Base-by-base conservation (phyloP, 1,284 basidiomycete genomes). In the Gymnopus androsaceus region DNA sequence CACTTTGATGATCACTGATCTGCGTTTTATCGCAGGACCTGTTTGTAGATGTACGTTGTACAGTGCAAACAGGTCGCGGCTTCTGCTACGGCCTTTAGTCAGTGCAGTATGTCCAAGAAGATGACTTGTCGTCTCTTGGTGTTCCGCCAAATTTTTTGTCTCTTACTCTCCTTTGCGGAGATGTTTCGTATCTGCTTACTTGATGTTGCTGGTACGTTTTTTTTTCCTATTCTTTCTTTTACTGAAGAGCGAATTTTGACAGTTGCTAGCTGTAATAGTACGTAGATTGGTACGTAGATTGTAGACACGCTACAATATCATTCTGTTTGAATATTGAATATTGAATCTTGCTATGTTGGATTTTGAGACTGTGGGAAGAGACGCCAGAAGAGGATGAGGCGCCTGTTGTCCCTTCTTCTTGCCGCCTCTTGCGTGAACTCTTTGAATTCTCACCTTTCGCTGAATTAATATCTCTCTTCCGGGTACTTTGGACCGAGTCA, bases 141-240 rank as follows among this genome's bases (percentile, higher is more conserved):
- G 40, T 50, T 28, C 51, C 44, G 61, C 63, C 54, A 40, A 63
- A 63, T 62, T 63, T 63, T 65, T 65, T 2, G 12, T 40, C 15
- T n/a, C 27, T 30, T 40, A 37, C n/a, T 60, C 63, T 65, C 65
- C 64, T 63, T 65, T 51, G 58, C 34, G 59, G 60, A 63, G 59
- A 55, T 40, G 33, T 34, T 40, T 49, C 58, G 21, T 23, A 15
- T 25, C 15, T 40, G 48, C 37, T 37, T 11, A 36, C 49, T 17
- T 12, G 15, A 47, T 51, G 37, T 50, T 21, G 48, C 42, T 15
- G 46, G 8, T 17, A 7, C 30, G 19, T 51, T 41, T 14, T n/a
- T 25, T 23, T 38, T 37, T 12, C 27, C 48, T 36, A 14, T 38
- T 38, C 11, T 23, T 14, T 44, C 37, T 41, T 38, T 52, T 30